Base-by-base conservation (phyloP, 257 asterid species). In the Gentiana macrophylla region DNA sequence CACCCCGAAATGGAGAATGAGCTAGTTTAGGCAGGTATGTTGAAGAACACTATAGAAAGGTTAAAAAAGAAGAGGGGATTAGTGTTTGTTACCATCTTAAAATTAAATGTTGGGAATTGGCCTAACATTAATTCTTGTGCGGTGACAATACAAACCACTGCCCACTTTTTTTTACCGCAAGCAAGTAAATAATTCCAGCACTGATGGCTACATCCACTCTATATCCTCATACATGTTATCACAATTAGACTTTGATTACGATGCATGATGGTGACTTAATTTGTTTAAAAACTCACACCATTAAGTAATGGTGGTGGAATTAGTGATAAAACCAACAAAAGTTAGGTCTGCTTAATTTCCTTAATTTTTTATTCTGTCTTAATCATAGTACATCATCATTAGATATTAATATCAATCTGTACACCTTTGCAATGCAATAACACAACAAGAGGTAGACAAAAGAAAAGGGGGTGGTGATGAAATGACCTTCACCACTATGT, bases 181-280 rank as follows among this genome's bases (percentile, higher is more conserved):
- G 5, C 24, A 49, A 9, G 53, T 13, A 33, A 2, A 33, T 33
- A 37, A 37, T 41, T 52, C 50, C 10, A 24, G 50, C 12, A 2
- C 6, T 59, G 64, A 52, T 65, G 55, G 37, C 59, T 43, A 65
- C 50, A 8, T 32, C 60, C 64, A 57, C 34, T 53, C 24, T 24
- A 24, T 24, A 24, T 24, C 24, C 24, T 24, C 24, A 24, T 24
- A 24, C 24, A 24, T 24, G 24, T 24, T 24, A 24, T 24, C 24
- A 41, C 8, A 41, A 41, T 5, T 5, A 41, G 9, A 41, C 46
- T 41, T 41, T 41, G 9, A 41, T 41, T 7, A 41, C 5, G 9
- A 41, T 41, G 46, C 8, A 41, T 41, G 46, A 41, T 41, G 9
- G 2, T 33, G 45, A 6, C 54, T 13, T 36, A 32, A 33, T 15